Percentiles rank a stretch among this genome's conserved stretches.
phyloP scores from a whole-genome alignment of 164 flowering plant species.

The Vitis labrusca region DNA sequence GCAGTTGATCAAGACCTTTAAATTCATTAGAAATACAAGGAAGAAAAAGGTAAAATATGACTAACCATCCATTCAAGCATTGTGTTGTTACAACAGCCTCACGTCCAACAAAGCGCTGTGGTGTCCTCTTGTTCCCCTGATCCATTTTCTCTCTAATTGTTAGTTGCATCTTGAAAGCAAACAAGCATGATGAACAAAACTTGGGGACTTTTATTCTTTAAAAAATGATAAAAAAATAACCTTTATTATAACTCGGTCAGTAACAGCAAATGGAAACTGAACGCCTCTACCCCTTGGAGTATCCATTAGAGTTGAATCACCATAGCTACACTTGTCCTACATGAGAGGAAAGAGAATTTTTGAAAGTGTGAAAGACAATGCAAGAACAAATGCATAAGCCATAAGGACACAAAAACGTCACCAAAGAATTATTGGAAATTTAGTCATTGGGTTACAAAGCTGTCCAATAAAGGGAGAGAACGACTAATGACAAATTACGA shows the following conservation, averaged over 20 bases:
- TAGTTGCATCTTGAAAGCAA: not conserved
- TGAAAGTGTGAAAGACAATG: not conserved
- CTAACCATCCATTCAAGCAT: conserved; percentile 97
- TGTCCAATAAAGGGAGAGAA: not conserved
- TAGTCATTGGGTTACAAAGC: not conserved
- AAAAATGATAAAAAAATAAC: conserved; percentile 26
- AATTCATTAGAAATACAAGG: not conserved
- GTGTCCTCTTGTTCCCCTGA: conserved; percentile 97
- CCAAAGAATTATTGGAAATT: not conserved
- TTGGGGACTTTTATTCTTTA: not conserved
- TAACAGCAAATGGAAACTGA: conserved; percentile 87
- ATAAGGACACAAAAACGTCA: not conserved
- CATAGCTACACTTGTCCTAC: conserved; percentile 66
- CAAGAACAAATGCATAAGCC: not conserved
- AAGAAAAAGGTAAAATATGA: not conserved
- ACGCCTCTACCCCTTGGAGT: conserved; percentile 72
- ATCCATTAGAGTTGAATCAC: conserved; percentile 56
- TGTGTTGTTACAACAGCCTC: conserved; percentile 95
- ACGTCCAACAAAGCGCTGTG: conserved; percentile 89
- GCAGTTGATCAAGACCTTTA: not conserved
- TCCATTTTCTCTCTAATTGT: not conserved
- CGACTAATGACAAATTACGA: not conserved
- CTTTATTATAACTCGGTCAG: conserved; percentile 87
- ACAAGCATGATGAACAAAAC: conserved; percentile 7
- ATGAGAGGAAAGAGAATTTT: conserved; percentile 11